Percentiles rank a stretch among this genome's conserved stretches.
These are phyloP conservation scores for Areca catechu DNA, from an alignment of 176 grass and related monocot species.

Conservation along the genomic window DNA sequence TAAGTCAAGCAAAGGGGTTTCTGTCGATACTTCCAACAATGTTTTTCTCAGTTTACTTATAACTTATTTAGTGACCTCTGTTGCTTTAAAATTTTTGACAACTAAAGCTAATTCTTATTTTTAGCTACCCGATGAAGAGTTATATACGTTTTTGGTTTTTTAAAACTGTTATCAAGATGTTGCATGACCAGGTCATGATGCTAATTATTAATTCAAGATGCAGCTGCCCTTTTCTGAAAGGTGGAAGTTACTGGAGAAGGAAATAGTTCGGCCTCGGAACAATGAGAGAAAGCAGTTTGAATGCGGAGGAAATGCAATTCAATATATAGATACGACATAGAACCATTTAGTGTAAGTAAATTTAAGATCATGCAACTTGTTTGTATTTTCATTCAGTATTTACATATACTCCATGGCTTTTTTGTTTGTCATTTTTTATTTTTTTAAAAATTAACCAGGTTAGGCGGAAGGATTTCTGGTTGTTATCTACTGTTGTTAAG, in stretches of 20 bases:
- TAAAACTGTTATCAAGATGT: no score
- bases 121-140: no score
- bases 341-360: slow-evolving; percentile 70
- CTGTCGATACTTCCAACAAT: no score
- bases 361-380: background rate
- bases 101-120: no score
- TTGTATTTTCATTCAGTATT: slow-evolving; percentile 13
- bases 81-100: no score
- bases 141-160: no score
- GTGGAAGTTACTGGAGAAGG: slow-evolving; percentile 93
- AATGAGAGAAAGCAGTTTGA: slow-evolving; percentile 74
- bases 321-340: slow-evolving; percentile 94
- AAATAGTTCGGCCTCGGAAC: slow-evolving; percentile 69
- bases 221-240: slow-evolving; percentile 93
- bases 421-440: background rate
- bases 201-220: slow-evolving; percentile 12
- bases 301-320: slow-evolving; percentile 59
- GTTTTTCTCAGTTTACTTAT: no score
- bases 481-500: slow-evolving; percentile 71
- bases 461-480: slow-evolving; percentile 96
- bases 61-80: no score
- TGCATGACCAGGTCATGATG: no score
- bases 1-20: no score
- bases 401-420: background rate
- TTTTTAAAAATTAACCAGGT: slow-evolving; percentile 36